Conservation (phyloP, 257 asterid species). For the Galeopsis tetrahit region DNA sequence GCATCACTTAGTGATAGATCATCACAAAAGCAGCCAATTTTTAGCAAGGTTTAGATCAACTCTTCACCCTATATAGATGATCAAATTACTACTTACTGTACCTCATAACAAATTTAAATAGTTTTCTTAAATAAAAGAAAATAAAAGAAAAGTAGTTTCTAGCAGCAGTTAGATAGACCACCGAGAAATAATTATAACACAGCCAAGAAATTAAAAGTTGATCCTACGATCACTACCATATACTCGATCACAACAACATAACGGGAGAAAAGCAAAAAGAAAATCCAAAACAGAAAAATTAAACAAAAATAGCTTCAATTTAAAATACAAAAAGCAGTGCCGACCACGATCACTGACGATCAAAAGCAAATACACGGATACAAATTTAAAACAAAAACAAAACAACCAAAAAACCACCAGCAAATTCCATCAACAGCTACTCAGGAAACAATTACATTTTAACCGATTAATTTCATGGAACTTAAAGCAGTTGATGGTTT, state of each 20-base stretch:
- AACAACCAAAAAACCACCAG: constrained; percentile 18
- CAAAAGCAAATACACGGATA: constrained; percentile 14
- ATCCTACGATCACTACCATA: constrained; percentile 8
- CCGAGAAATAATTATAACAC: background rate
- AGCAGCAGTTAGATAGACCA: constrained; percentile 5
- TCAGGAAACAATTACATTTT: constrained; percentile 1
- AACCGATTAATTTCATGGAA: background rate
- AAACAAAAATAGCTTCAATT: background rate
- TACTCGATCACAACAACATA: constrained; percentile 2
- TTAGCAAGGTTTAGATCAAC: constrained; percentile 23
- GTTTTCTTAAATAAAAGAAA: background rate
- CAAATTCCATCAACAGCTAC: constrained; percentile 21
- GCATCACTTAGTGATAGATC: background rate
- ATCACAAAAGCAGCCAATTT: constrained; percentile 6
- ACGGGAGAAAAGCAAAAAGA: too few relatives aligned
- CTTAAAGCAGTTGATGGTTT: background rate
- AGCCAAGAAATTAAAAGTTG: background rate
- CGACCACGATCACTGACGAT: constrained; percentile 32
- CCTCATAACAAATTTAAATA: background rate
- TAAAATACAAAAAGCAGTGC: background rate
- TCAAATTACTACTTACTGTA: background rate
- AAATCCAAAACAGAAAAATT: background rate
- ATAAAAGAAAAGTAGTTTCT: background rate
- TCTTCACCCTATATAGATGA: background rate
- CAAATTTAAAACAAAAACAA: background rate